Evolutionary conservation across 2,329 filamentous ascomycete species (phyloP), one percentile per base, ranked within the genome.

Genomic region (Scorias spongiosa): DNA sequence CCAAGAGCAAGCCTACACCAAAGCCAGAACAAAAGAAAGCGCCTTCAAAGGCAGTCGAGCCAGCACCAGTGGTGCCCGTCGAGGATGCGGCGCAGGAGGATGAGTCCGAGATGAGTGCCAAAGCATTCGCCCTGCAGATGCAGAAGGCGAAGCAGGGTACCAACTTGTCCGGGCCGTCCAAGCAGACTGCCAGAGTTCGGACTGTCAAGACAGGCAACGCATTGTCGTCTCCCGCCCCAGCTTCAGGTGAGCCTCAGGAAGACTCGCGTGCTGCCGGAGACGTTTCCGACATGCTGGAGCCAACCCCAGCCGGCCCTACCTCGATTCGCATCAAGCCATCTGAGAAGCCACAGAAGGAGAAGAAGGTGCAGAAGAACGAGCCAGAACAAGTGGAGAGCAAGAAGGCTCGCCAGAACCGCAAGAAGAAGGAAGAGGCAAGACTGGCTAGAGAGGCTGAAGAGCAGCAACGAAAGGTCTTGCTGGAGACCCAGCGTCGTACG

Each of bases 401-500:
- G 81, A 95, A 95, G 72, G 85, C 93, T 69, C 80, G 87, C 47
- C 88, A 95, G 69, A 91, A 94, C 68, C 77, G 81, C 53, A 78
- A 82, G 69, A 95, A 94, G 77, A 79, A 76, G 32, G 87, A 94
- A 65, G 81, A 78, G 46, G 78, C 79, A 56, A 91, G 85, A 71
- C 69, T 72, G 28, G 72, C 76, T 45, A 78, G 83, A 28, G 81
- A 88, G 58, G 81, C 84, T 54, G 77, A 81, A 1, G 88, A 95
- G 66, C 76, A 79, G 58, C 73, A 84, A 57, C 81, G 88, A 57
- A 84, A 85, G 67, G 68, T 69, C 32, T 71, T 84, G 48, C 70
- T 84, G 55, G 87, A 95, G 68, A 80, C 82, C 61, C 88, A 94
- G 68, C 78, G 86, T 51, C 82, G 87, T 49, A 73, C 75, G 47